Percentiles rank a stretch among this genome's conserved stretches.
Conservation (phyloP, 2,329 filamentous ascomycete genomes). For the Sclerotinia glacialis region DNA sequence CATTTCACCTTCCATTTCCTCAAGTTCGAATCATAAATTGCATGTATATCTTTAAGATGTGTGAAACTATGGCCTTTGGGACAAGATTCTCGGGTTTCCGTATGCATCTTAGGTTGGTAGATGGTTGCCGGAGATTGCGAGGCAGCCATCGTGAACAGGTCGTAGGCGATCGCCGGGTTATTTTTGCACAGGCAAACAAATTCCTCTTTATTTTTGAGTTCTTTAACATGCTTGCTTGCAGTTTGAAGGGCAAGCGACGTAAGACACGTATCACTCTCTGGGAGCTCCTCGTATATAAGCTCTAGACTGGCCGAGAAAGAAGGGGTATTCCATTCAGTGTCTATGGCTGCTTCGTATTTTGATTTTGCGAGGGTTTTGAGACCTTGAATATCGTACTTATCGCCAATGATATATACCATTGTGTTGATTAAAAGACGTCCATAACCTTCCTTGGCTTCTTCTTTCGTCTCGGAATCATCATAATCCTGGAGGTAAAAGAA, state of each 20-base stretch:
- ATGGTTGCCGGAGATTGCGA: not conserved
- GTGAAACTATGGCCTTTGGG: not conserved
- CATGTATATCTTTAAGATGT: not conserved
- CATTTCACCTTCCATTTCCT: constrained; percentile 5
- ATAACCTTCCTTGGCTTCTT: not conserved
- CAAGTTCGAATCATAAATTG: not conserved
- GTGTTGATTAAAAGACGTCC: constrained; percentile 14
- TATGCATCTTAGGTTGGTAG: not conserved
- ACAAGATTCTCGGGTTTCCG: not conserved
- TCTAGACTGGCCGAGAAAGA: constrained; percentile 2
- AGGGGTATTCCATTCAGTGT: constrained; percentile 5
- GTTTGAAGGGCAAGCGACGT: constrained; percentile 6
- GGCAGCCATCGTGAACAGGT: not conserved
- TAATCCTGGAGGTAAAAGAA: constrained; percentile 52
- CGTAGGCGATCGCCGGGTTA: constrained; percentile 13
- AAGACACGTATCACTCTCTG: constrained; percentile 15
- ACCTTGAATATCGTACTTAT: constrained; percentile 22
- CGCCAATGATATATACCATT: constrained; percentile 22
- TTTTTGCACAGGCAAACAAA: constrained; percentile 16
- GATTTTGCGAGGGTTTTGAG: constrained; percentile 17
- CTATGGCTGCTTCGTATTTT: constrained; percentile 19
- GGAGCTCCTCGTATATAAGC: constrained; percentile 17
- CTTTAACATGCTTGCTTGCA: constrained; percentile 6
- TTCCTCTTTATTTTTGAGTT: not conserved
- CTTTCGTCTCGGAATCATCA: not conserved